phyloP scores from a whole-genome alignment of 169 alveolate species.

The Eimeria brunetti region DNA sequence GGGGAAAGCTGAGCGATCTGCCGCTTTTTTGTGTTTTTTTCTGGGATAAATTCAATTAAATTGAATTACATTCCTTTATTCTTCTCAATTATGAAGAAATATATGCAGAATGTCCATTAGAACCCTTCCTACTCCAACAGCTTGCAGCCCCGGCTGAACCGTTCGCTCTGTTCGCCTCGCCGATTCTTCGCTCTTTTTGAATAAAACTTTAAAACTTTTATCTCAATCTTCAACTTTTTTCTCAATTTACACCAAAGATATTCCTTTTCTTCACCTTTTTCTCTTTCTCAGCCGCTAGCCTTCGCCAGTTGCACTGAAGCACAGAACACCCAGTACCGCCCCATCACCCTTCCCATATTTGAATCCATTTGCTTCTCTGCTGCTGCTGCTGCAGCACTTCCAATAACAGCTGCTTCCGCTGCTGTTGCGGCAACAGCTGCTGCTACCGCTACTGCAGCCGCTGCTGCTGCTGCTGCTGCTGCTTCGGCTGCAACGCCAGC shows the following conservation, averaged over 20 bases:
- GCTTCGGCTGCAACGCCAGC: too few species aligned
- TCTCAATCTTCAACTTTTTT: background rate
- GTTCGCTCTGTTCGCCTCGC: background rate
- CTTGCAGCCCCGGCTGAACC: background rate
- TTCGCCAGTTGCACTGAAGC: too few species aligned
- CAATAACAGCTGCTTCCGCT: constrained; percentile 2
- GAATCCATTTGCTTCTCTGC: background rate
- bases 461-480: background rate
- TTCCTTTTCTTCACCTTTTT: background rate
- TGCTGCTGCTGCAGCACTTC: background rate
- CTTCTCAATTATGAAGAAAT: background rate
- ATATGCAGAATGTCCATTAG: background rate
- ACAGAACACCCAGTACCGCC: too few species aligned
- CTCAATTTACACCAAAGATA: background rate
- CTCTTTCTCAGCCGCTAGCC: background rate
- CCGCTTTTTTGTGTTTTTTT: background rate
- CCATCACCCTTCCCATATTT: background rate
- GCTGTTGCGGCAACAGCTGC: background rate
- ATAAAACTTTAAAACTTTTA: background rate
- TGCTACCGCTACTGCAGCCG: background rate
- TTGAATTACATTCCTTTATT: background rate
- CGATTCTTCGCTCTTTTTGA: background rate
- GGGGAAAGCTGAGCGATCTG: background rate
- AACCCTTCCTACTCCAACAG: background rate
- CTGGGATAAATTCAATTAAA: background rate